These are phyloP conservation scores for Trichophyton benhamiae DNA, from an alignment of 2,329 filamentous ascomycete genomes.

Conservation along the genomic window DNA sequence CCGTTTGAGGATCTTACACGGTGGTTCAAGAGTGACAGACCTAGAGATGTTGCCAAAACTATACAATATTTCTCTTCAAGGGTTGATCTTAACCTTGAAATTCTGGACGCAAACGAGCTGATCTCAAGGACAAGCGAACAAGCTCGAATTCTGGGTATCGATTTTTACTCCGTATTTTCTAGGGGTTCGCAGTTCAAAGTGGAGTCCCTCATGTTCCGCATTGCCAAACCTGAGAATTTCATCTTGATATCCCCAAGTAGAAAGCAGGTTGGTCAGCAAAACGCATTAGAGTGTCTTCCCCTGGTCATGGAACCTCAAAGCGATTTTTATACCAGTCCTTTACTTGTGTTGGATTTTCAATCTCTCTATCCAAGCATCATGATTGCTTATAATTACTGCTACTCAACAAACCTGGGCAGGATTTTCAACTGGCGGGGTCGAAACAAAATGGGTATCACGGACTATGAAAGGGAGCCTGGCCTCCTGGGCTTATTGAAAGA, in stretches of 20 bases:
- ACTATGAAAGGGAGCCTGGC: constrained; percentile 66
- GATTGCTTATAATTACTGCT: constrained; percentile 99
- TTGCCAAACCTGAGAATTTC: constrained; percentile 93
- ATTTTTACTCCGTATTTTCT: constrained; percentile 94
- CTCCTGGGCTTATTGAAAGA: constrained; percentile 68
- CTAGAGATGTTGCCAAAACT: constrained; percentile 59
- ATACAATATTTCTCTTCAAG: constrained; percentile 65
- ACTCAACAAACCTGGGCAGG: constrained; percentile 86
- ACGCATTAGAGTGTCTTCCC: constrained; percentile 85
- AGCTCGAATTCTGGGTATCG: constrained; percentile 78
- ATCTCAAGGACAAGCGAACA: constrained; percentile 86
- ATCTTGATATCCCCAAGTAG: constrained; percentile 77
- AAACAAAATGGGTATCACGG: constrained; percentile 88
- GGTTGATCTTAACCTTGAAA: constrained; percentile 73
- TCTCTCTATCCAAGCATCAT: constrained; percentile 94
- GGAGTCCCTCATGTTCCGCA: constrained; percentile 96
- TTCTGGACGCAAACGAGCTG: constrained; percentile 80
- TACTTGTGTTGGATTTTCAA: constrained; percentile 90
- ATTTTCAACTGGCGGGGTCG: constrained; percentile 77
- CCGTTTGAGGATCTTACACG: constrained; percentile 62
- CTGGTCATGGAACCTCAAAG: constrained; percentile 97
- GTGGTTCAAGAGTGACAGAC: constrained; percentile 64
- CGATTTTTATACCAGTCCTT: constrained; percentile 78
- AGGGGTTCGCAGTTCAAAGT: constrained; percentile 97
- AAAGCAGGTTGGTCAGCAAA: constrained; percentile 86